Evolutionary conservation across 495 filamentous ascomycete genomes (phyloP), one percentile per base, ranked within the genome.

Genomic region (Aspergillus funiculosus): DNA sequence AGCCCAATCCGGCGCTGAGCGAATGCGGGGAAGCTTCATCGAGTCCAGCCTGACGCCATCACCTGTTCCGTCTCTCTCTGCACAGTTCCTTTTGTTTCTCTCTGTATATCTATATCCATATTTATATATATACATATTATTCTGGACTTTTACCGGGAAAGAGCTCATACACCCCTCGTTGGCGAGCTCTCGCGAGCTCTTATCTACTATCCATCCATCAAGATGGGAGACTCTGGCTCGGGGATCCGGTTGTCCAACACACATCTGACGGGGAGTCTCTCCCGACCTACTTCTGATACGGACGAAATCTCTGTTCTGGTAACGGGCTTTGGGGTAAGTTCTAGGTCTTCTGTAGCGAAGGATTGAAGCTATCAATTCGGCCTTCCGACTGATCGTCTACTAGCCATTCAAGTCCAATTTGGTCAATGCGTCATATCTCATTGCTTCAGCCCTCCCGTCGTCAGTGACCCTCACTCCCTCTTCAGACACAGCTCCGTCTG

Each of bases 361-460:
- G 43, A 50, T 49, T 50, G 26, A 8, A 22, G 37, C 29, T 48
- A 40, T 27, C 36, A 22, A n/a, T 35, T 22, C 34, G 20, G 46
- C 30, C 37, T 26, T 5, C 36, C 29, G 39, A 22, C 50, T 48
- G 39, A 47, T 44, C 26, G 37, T 39, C 19, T 37, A 49, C 26
- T 58, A 87, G 83, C 80, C 85, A 22, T 89, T 87, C 63, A 78
- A 78, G 50, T 64, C 69, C 20, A 79, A 80, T 55, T 69, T 74
- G n/a, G 61, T 81, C 50, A 89, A 89, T 54, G 83, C 84, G 1
- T 80, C 85, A 5, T 85, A 76, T 68, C 72, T 85, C 52, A 85
- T 89, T 58, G 79, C 81, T 48, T 65, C 56, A 50, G 82, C 51
- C 57, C 74, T 59, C 39, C 74, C 52, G 21, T 46, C 60, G 2